Evolutionary conservation across 2,329 filamentous ascomycete species (phyloP).

Genomic region (Cyphellophora attinorum): DNA sequence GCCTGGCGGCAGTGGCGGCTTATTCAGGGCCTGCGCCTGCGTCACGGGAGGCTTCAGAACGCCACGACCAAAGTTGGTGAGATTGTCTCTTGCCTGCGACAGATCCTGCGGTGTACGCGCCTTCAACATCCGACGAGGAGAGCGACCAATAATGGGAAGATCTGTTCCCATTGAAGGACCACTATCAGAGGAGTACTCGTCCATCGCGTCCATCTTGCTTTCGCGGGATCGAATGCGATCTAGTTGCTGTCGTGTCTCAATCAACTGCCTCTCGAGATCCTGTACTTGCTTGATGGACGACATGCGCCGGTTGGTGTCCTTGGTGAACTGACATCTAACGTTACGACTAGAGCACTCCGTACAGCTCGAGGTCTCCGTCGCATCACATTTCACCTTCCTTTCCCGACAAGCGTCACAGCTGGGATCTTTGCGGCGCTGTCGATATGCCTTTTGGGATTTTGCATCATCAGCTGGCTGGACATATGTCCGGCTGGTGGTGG

Average conservation of each 20-base stretch:
- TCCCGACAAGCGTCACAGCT: conserved; percentile 96
- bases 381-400: conserved; percentile 76
- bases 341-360: conserved; percentile 95
- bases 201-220: conserved; percentile 35
- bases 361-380: conserved; percentile 90
- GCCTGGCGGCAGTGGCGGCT: conserved; percentile 8
- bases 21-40: conserved; percentile 31
- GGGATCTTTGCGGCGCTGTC: conserved; percentile 89
- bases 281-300: conserved; percentile 99
- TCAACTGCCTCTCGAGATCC: conserved; percentile 86
- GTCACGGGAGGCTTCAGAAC: conserved; percentile 62
- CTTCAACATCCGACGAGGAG: conserved; percentile 54
- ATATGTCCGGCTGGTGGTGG: conserved; percentile 20
- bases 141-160: conserved; percentile 56
- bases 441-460: conserved; percentile 88
- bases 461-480: conserved; percentile 39
- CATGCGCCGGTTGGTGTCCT: conserved; percentile 97
- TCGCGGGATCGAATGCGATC: conserved; percentile 60
- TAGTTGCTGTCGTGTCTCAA: conserved; percentile 71
- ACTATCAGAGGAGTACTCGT: conserved; percentile 32
- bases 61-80: conserved; percentile 64
- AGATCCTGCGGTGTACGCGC: conserved; percentile 58
- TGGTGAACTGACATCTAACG: conserved; percentile 97
- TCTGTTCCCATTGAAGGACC: conserved; percentile 39
- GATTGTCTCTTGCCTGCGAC: conserved; percentile 59